phyloP scores from a whole-genome alignment of 108 stramenopile species.

The Cyclotella kingstonii region DNA sequence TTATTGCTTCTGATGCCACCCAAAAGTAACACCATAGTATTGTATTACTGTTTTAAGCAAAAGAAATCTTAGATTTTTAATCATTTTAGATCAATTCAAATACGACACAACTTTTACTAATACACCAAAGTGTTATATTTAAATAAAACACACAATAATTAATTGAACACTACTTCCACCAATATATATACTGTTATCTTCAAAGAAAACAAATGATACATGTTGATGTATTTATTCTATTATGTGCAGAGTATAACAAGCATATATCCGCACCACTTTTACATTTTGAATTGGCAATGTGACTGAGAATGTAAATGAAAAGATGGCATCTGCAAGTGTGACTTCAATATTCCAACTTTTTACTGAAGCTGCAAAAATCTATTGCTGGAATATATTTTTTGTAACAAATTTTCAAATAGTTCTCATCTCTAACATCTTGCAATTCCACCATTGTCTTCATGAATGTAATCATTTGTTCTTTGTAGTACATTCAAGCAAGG shows the following conservation, averaged over 20 bases:
- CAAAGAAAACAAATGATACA: neutral
- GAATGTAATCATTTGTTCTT: neutral
- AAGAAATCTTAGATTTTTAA: too few relatives aligned
- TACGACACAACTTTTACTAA: neutral
- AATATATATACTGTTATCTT: neutral
- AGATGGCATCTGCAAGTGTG: neutral
- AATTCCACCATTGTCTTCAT: neutral
- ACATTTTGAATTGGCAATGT: neutral
- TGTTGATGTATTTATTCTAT: neutral
- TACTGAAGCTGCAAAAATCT: neutral
- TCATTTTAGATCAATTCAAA: too few relatives aligned
- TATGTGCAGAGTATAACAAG: neutral
- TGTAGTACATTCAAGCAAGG: neutral
- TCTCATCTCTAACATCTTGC: neutral
- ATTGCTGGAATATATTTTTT: neutral
- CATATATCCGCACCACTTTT: neutral
- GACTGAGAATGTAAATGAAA: neutral
- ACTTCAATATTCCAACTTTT: neutral
- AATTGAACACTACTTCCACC: neutral
- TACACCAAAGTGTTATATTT: neutral
- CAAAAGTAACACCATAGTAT: neutral
- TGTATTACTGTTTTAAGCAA: neutral
- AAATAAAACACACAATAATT: constrained; percentile 1
- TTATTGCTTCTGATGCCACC: too few relatives aligned
- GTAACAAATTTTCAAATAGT: neutral